Evolutionary conservation across 2,329 filamentous ascomycete genomes (phyloP), one percentile per base, ranked within the genome.

Genomic region (Tolypocladium capitatum): DNA sequence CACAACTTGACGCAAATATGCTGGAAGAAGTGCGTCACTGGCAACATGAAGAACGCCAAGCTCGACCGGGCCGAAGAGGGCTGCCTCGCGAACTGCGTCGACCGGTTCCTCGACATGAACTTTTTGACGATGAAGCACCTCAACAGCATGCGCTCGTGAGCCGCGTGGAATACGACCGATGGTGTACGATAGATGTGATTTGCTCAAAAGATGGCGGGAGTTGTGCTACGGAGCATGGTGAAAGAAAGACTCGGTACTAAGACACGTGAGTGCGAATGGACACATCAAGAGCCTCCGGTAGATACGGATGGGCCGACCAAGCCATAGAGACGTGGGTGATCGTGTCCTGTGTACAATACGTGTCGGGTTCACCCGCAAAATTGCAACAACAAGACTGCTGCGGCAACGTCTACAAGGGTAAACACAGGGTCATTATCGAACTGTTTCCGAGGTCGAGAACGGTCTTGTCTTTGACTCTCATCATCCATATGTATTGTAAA

Each of bases 11-110:
- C 74, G 40, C 84, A 92, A 59, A 78, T 85, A 51, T 98, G 92
- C 78, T 98, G 90, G 82, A 88, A 83, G 63, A 97, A 96, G 72
- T 98, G 92, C 73, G 74, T 96, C 51, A 84, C 85, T 9, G 73
- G 80, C 47, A 75, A 74, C 49, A 83, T 96, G 63, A 81, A 82
- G 56, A 77, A 74, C 51, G 78, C 80, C 28, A 78, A 80, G 58
- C 72, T 98, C 55, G 87, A 94, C 56, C 78, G 75, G 59, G 72
- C 68, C 52, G 92, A 98, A 71, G 83, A 92, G 70, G 69, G 73
- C 9, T 98, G 92, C 66, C 77, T 95, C 64, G 74, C 82, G 64
- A 96, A 95, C 72, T 98, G 92, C 62, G 89, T 97, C 48, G 86
- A 95, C 60, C 77, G 92, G 48, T 97, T 94, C 69, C 76, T 97